These are phyloP conservation scores for Rhizopus microsporus DNA, from an alignment of 371 early-diverging fungal species.

Conservation along the genomic window DNA sequence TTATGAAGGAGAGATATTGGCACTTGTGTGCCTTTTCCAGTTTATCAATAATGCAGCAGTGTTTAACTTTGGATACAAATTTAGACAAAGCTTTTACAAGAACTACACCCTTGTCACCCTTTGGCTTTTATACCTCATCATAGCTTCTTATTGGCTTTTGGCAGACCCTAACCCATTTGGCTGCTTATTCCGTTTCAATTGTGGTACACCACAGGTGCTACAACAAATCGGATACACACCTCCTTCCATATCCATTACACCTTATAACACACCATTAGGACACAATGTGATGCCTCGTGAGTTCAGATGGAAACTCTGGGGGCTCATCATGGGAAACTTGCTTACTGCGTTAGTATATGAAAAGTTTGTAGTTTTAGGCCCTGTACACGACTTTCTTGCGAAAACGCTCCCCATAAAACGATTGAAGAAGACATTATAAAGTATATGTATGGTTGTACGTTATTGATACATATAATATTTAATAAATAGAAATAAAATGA, in stretches of 20 bases:
- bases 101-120: slow-evolving; percentile 61
- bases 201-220: slow-evolving; percentile 57
- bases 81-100: slow-evolving; percentile 56
- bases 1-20: slow-evolving; percentile 61
- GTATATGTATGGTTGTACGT: not conserved
- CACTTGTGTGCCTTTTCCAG: slow-evolving; percentile 60
- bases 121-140: slow-evolving; percentile 51
- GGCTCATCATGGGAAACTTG: slow-evolving; percentile 36
- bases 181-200: slow-evolving; percentile 72
- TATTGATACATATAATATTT: not conserved
- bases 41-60: slow-evolving; percentile 64
- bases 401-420: slow-evolving; percentile 35
- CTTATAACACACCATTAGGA: slow-evolving; percentile 60
- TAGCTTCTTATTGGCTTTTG: slow-evolving; percentile 58
- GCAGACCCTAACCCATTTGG: slow-evolving; percentile 69
- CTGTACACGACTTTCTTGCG: slow-evolving; percentile 38
- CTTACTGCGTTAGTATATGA: slow-evolving; percentile 29
- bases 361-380: slow-evolving; percentile 33
- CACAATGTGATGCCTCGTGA: slow-evolving; percentile 66
- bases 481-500: not conserved
- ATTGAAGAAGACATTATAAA: slow-evolving; percentile 31
- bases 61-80: slow-evolving; percentile 66
- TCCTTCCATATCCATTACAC: slow-evolving; percentile 46
- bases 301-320: slow-evolving; percentile 63
- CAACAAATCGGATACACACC: slow-evolving; percentile 41